These are phyloP conservation scores for Neurospora sp. DNA, from an alignment of 495 filamentous ascomycete genomes.

Conservation along the genomic window DNA sequence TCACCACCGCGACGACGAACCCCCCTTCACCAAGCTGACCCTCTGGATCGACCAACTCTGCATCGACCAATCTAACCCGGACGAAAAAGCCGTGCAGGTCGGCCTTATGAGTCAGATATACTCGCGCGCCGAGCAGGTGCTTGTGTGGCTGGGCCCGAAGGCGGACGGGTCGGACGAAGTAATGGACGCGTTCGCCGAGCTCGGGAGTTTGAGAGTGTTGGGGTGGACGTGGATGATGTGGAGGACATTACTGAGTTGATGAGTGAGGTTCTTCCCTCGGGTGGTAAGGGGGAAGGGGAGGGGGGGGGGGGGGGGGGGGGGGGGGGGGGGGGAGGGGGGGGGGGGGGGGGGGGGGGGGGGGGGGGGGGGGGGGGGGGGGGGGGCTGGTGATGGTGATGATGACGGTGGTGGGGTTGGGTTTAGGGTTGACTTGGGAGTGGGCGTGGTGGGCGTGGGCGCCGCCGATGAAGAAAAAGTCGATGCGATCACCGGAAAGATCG, in stretches of 20 bases:
- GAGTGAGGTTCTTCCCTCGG: background rate
- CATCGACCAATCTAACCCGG: conserved; percentile 16
- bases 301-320: no score
- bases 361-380: no score
- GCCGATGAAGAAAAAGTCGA: background rate
- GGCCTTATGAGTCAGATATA: conserved; percentile 18
- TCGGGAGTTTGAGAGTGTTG: background rate
- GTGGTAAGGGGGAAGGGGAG: no score
- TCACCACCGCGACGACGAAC: background rate
- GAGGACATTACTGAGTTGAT: background rate
- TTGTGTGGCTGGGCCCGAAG: conserved; percentile 17
- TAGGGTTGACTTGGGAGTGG: background rate
- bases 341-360: no score
- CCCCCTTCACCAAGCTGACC: no score
- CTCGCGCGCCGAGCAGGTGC: conserved; percentile 4
- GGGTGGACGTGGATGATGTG: background rate
- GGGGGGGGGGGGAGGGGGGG: no score
- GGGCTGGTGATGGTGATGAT: no score
- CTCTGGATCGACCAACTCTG: conserved; percentile 20
- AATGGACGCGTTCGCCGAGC: background rate
- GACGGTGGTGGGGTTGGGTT: no score
- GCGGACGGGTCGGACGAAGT: background rate
- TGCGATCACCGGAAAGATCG: background rate
- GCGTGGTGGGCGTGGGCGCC: background rate
- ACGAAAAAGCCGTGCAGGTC: conserved; percentile 17